These are phyloP conservation scores for Gaultheria prostrata DNA, from an alignment of 148 eudicot genomes.

Conservation along the genomic window DNA sequence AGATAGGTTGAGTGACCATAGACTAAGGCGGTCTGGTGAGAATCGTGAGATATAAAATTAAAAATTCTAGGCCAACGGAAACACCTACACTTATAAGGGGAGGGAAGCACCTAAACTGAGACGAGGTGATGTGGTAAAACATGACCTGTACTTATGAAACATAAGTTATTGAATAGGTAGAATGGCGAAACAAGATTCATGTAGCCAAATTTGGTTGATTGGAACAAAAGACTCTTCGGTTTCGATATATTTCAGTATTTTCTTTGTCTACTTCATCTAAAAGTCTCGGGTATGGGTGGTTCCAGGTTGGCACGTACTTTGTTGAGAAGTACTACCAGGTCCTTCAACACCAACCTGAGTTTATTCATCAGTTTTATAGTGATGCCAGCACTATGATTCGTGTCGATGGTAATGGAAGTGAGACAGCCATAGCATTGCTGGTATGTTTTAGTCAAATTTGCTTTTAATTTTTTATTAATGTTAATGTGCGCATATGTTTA, in stretches of 20 bases:
- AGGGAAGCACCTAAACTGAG: not conserved
- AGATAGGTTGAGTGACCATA: not conserved
- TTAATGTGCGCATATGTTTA: not conserved
- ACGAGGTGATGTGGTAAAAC: not conserved
- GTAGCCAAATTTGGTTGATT: not conserved
- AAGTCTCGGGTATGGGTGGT: not conserved
- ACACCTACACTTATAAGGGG: not conserved
- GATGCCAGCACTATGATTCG: slow-evolving; percentile 89
- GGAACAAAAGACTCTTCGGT: not conserved
- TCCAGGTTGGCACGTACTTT: slow-evolving; percentile 86
- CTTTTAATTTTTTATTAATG: not conserved
- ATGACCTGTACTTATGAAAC: not conserved
- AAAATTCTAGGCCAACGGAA: not conserved
- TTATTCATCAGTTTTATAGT: slow-evolving; percentile 82
- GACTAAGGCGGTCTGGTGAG: not conserved
- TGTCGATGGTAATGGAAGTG: slow-evolving; percentile 61
- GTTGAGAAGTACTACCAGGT: slow-evolving; percentile 84
- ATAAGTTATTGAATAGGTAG: not conserved
- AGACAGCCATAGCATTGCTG: slow-evolving; percentile 78
- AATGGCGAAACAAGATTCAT: not conserved
- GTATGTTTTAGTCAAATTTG: slow-evolving; percentile 26
- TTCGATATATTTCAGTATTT: not conserved
- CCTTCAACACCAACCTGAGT: slow-evolving; percentile 68
- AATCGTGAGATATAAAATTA: not conserved
- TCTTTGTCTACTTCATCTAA: not conserved